phyloP scores from a whole-genome alignment of 495 filamentous ascomycete species.

The Penicillium roqueforti region DNA sequence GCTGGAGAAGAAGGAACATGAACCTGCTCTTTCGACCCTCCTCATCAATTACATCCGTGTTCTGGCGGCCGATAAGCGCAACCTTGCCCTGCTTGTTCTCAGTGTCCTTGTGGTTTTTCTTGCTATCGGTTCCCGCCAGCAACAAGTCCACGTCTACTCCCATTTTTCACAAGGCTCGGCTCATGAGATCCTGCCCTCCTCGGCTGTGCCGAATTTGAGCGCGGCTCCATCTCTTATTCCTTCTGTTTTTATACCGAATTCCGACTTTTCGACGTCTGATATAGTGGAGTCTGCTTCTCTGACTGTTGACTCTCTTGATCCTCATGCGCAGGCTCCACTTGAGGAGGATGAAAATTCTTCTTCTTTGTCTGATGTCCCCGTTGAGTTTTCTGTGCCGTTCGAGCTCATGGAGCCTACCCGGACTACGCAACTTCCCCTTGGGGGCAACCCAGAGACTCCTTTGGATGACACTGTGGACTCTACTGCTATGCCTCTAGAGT shows the following conservation, averaged over 20 bases:
- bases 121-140: slow-evolving; percentile 27
- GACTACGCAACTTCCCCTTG: background rate
- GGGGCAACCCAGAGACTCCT: background rate
- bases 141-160: slow-evolving; percentile 6
- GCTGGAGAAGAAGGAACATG: slow-evolving; percentile 9
- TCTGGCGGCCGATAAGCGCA: slow-evolving; percentile 63
- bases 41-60: slow-evolving; percentile 65
- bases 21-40: slow-evolving; percentile 54
- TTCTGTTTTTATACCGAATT: background rate
- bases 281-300: background rate
- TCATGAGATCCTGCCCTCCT: slow-evolving; percentile 9
- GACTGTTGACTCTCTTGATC: background rate
- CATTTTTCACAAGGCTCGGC: slow-evolving; percentile 16
- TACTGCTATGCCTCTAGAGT: background rate
- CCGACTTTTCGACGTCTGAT: background rate
- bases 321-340: background rate
- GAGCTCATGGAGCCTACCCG: too few relatives aligned
- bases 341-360: background rate
- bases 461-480: background rate
- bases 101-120: slow-evolving; percentile 57
- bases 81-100: slow-evolving; percentile 62
- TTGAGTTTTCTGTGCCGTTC: background rate
- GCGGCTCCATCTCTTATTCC: slow-evolving; percentile 2
- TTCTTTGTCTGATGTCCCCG: background rate
- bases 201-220: slow-evolving; percentile 5